These are phyloP conservation scores for Paraconiothyrium sp. DNA, from an alignment of 2,329 filamentous ascomycete species.

Conservation along the genomic window DNA sequence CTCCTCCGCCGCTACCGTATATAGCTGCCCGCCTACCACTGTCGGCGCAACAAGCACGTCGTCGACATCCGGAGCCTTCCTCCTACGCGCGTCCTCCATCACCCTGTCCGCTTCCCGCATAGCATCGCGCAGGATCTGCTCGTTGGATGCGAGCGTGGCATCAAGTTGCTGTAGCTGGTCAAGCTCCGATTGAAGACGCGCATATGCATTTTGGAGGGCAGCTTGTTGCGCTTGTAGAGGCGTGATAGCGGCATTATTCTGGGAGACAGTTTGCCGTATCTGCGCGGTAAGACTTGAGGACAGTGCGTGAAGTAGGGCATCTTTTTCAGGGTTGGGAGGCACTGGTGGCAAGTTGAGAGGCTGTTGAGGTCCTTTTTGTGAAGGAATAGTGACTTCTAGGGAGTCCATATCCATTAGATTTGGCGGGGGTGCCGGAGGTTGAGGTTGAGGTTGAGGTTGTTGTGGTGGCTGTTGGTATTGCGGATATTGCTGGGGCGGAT, in stretches of 20 bases:
- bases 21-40: constrained; percentile 91
- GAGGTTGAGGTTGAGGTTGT: constrained; percentile 14
- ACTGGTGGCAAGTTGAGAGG: constrained; percentile 79
- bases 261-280: constrained; percentile 72
- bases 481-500: constrained; percentile 38
- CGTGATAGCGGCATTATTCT: constrained; percentile 77
- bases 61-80: constrained; percentile 80
- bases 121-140: constrained; percentile 78
- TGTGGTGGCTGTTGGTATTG: constrained; percentile 47
- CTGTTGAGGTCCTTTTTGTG: constrained; percentile 55
- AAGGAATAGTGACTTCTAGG: constrained; percentile 67
- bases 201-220: constrained; percentile 76
- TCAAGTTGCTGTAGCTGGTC: constrained; percentile 75
- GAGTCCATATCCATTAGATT: constrained; percentile 71
- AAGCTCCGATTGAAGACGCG: constrained; percentile 77
- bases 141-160: constrained; percentile 77
- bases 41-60: constrained; percentile 93
- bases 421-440: constrained; percentile 26
- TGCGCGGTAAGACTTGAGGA: constrained; percentile 74
- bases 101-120: constrained; percentile 81
- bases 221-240: constrained; percentile 81
- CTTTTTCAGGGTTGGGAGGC: constrained; percentile 94
- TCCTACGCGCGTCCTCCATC: constrained; percentile 75
- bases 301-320: constrained; percentile 81
- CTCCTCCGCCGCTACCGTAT: constrained; percentile 88